Percentiles rank a stretch among this genome's conserved stretches.
These are phyloP conservation scores for Handroanthus guayacan DNA, from an alignment of 257 asterid species.

Conservation along the genomic window DNA sequence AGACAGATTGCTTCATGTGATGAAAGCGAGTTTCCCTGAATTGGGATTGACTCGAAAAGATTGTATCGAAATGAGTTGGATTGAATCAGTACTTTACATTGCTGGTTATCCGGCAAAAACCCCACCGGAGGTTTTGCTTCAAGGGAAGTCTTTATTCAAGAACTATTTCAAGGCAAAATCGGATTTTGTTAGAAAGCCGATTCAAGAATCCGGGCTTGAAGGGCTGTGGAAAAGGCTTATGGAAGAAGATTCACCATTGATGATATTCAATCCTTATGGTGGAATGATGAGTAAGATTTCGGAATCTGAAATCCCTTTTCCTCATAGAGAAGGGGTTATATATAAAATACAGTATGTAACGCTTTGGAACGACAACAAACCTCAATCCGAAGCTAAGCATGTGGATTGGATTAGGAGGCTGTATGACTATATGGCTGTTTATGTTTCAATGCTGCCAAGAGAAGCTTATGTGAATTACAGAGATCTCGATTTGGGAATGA, in stretches of 20 bases:
- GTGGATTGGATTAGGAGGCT: slow-evolving; percentile 60
- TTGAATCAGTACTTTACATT: slow-evolving; percentile 57
- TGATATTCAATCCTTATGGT: slow-evolving; percentile 67
- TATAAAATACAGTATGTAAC: slow-evolving; percentile 59
- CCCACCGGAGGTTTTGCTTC: slow-evolving; percentile 60
- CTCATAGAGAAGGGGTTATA: slow-evolving; percentile 62
- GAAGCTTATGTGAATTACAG: slow-evolving; percentile 72
- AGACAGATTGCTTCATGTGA: slow-evolving; percentile 45
- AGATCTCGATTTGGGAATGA: slow-evolving; percentile 68
- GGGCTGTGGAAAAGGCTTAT: slow-evolving; percentile 57
- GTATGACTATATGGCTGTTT: slow-evolving; percentile 60
- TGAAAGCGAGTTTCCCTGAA: slow-evolving; percentile 54
- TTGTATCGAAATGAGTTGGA: slow-evolving; percentile 66
- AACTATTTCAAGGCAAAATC: slow-evolving; percentile 73
- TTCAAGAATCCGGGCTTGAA: slow-evolving; percentile 61
- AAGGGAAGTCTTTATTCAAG: slow-evolving; percentile 69
- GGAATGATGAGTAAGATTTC: slow-evolving; percentile 70
- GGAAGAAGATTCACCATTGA: slow-evolving; percentile 60
- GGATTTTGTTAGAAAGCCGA: slow-evolving; percentile 55
- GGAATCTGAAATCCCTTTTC: slow-evolving; percentile 65
- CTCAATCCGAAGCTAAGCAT: slow-evolving; percentile 51
- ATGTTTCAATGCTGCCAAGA: slow-evolving; percentile 64
- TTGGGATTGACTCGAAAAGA: slow-evolving; percentile 51
- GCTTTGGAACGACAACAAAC: slow-evolving; percentile 53
- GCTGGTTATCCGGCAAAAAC: slow-evolving; percentile 59